These are phyloP conservation scores for Coemansia aciculifera DNA, from an alignment of 192 early-diverging fungal species.

Conservation along the genomic window DNA sequence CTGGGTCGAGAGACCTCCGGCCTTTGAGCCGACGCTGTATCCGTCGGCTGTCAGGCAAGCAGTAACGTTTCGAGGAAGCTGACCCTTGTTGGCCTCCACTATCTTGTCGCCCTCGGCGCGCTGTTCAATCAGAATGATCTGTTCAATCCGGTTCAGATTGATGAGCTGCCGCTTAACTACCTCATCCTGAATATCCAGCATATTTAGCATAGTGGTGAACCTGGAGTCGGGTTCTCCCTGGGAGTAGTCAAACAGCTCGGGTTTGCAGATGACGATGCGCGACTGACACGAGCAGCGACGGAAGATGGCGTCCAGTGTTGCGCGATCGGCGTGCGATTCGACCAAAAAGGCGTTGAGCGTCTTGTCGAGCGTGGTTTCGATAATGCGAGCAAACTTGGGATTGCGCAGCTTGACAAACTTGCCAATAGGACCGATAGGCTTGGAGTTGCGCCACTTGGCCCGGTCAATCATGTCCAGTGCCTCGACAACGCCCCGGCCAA, in stretches of 20 bases:
- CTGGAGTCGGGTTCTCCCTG: slow-evolving; percentile 61
- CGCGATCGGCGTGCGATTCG: slow-evolving; percentile 64
- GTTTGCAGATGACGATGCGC: slow-evolving; percentile 62
- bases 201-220: slow-evolving; percentile 67
- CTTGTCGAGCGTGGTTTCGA: slow-evolving; percentile 67
- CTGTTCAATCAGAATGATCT: slow-evolving; percentile 65
- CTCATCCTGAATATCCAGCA: slow-evolving; percentile 63
- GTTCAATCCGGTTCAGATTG: slow-evolving; percentile 65
- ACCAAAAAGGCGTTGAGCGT: slow-evolving; percentile 70
- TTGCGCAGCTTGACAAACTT: slow-evolving; percentile 60
- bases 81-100: slow-evolving; percentile 55
- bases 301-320: slow-evolving; percentile 58
- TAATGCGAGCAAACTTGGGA: slow-evolving; percentile 58
- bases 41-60: slow-evolving; percentile 63
- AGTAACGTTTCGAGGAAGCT: slow-evolving; percentile 63
- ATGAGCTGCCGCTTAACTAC: slow-evolving; percentile 75
- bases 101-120: slow-evolving; percentile 44
- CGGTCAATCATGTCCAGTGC: slow-evolving; percentile 59
- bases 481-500: slow-evolving; percentile 67
- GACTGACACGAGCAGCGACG: slow-evolving; percentile 52
- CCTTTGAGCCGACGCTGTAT: slow-evolving; percentile 61
- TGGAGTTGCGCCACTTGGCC: slow-evolving; percentile 41
- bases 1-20: slow-evolving; percentile 50
- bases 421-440: slow-evolving; percentile 75
- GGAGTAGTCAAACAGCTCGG: slow-evolving; percentile 70